These are phyloP conservation scores for Moesziomyces antarcticus DNA, from an alignment of 1,284 basidiomycete genomes.

Conservation along the genomic window DNA sequence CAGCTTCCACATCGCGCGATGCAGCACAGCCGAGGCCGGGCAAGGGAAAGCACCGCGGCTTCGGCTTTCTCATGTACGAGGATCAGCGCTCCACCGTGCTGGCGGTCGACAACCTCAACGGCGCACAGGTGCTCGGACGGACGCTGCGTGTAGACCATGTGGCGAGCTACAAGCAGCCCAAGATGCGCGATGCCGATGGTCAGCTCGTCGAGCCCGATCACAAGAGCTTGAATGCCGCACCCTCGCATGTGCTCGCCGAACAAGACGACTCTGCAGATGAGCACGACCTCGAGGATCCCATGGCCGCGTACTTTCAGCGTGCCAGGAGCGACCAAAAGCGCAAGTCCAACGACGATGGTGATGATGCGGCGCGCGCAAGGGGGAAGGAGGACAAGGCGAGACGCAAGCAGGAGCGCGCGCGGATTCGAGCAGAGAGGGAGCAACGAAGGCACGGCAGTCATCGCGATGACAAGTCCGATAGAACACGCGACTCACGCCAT, in stretches of 20 bases:
- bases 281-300: constrained; percentile 94
- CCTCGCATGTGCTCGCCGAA: constrained; percentile 22
- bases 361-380: constrained; percentile 12
- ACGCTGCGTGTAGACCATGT: constrained; percentile 92
- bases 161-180: constrained; percentile 85
- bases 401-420: constrained; percentile 58
- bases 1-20: constrained; percentile 4
- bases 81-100: constrained; percentile 95
- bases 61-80: constrained; percentile 98
- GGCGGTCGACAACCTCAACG: constrained; percentile 98
- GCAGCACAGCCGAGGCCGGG: neutral
- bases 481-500: neutral
- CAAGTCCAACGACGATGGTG: constrained; percentile 6
- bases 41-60: constrained; percentile 74
- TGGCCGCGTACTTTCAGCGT: constrained; percentile 81
- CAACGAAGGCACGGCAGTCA: neutral
- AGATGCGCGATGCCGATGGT: constrained; percentile 81
- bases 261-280: constrained; percentile 19
- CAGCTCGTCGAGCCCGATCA: constrained; percentile 84
- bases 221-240: constrained; percentile 61
- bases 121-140: constrained; percentile 85
- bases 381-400: constrained; percentile 47
- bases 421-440: constrained; percentile 41
- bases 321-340: constrained; percentile 41
- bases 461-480: constrained; percentile 1